Evolutionary conservation across 768 basidiomycete genomes (phyloP).

Genomic region (Erythrobasidium yunnanense): DNA sequence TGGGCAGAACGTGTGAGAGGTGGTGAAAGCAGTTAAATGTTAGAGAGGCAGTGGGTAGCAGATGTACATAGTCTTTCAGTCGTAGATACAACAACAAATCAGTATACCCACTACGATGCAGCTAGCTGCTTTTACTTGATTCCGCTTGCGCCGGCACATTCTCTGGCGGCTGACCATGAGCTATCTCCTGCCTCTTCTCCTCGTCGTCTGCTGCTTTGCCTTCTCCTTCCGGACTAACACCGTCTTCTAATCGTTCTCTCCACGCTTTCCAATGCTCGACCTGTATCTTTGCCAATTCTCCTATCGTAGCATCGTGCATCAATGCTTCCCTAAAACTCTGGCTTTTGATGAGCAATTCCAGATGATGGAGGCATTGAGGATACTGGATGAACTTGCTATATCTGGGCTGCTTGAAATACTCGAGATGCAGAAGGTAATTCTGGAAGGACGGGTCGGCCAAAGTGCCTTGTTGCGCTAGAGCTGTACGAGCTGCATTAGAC

Average conservation of each 20-base stretch:
- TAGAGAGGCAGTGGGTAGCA: background rate
- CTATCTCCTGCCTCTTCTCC: too few species aligned
- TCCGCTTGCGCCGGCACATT: too few species aligned
- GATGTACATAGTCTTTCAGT: background rate
- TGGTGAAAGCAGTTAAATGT: background rate
- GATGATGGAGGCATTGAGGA: conserved; percentile 33
- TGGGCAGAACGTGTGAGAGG: conserved; percentile 22
- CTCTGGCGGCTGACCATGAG: too few species aligned
- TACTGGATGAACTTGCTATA: conserved; percentile 36
- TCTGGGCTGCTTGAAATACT: conserved; percentile 29
- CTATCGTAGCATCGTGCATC: conserved; percentile 24
- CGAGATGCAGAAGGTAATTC: conserved; percentile 35
- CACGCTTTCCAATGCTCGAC: conserved; percentile 35
- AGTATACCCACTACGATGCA: too few species aligned
- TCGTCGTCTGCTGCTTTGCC: too few species aligned
- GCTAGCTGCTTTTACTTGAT: too few species aligned
- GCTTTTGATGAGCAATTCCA: conserved; percentile 29
- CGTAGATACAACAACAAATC: background rate
- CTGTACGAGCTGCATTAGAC: background rate
- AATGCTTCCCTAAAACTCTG: conserved; percentile 26
- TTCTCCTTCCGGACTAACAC: too few species aligned
- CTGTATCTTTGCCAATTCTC: conserved; percentile 31
- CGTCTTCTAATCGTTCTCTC: conserved; percentile 29
- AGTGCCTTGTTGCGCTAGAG: conserved; percentile 33
- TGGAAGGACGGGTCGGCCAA: conserved; percentile 31